phyloP scores from a whole-genome alignment of 805 yeast genomes.

The Candida alai region DNA sequence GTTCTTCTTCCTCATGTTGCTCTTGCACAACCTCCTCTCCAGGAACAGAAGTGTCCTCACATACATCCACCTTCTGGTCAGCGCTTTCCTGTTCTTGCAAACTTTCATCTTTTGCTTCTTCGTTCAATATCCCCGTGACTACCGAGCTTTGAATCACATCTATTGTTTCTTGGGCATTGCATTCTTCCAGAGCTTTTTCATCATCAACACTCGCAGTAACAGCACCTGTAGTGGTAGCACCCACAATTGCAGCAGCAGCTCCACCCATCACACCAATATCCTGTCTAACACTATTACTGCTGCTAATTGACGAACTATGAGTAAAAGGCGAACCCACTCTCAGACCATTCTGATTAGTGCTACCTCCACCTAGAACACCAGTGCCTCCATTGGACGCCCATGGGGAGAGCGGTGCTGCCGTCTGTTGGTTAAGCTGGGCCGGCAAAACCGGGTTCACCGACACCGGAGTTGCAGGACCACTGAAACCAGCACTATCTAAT shows the following conservation, averaged over 20 bases:
- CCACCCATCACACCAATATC: no score
- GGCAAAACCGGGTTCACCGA: constrained; percentile 19
- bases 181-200: no score
- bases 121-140: constrained; percentile 36
- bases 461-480: constrained; percentile 28
- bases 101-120: constrained; percentile 14
- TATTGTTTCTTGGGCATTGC: no score
- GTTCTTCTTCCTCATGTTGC: constrained; percentile 1
- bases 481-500: constrained; percentile 29
- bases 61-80: not conserved
- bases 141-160: constrained; percentile 40
- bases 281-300: constrained; percentile 4
- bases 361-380: no score
- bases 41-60: constrained; percentile 1
- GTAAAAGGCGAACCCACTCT: constrained; percentile 41
- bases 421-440: constrained; percentile 23
- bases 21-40: constrained; percentile 2
- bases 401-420: constrained; percentile 37
- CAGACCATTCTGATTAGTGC: constrained; percentile 24
- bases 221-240: constrained; percentile 19
- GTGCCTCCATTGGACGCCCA: constrained; percentile 34
- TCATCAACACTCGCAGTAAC: constrained; percentile 30
- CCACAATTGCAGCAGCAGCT: no score
- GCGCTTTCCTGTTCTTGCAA: constrained; percentile 7
- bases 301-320: constrained; percentile 16